phyloP scores from a whole-genome alignment of 176 grass and related monocot species.

The Bonia amplexicaulis region DNA sequence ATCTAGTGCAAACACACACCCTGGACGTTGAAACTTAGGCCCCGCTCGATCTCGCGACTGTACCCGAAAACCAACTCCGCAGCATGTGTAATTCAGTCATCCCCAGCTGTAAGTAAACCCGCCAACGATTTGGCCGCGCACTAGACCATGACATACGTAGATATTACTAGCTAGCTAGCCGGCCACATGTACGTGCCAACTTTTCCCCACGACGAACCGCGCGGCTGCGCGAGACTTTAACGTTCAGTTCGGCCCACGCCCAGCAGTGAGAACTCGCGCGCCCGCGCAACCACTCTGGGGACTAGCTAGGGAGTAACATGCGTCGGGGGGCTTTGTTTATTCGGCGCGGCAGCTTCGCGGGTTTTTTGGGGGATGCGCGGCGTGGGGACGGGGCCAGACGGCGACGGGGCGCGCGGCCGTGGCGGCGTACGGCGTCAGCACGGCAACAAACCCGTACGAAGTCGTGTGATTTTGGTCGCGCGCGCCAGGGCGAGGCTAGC shows the following conservation, averaged over 20 bases:
- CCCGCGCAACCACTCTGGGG: background rate
- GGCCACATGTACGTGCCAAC: background rate
- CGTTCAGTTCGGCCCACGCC: background rate
- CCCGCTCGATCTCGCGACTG: background rate
- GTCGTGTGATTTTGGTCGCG: constrained; percentile 5
- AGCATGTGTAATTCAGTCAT: background rate
- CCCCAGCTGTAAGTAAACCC: background rate
- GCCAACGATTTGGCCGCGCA: constrained; percentile 16
- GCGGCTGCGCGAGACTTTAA: background rate
- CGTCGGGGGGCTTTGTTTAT: constrained; percentile 2
- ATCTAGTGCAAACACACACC: too few relatives aligned
- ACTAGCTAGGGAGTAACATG: background rate
- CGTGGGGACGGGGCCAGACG: background rate
- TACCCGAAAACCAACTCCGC: background rate
- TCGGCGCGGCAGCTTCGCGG: constrained; percentile 49
- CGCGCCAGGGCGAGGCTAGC: constrained; percentile 36
- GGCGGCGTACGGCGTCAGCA: constrained; percentile 43
- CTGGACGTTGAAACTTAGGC: background rate
- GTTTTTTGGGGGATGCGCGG: background rate
- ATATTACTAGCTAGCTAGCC: background rate
- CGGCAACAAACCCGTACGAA: constrained; percentile 19
- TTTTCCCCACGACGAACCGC: background rate
- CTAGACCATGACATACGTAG: background rate
- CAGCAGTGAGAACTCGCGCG: constrained; percentile 28
- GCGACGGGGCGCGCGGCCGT: constrained; percentile 1